These are phyloP conservation scores for Pythium volutum DNA, from an alignment of 352 stramenopile genomes.

Conservation along the genomic window DNA sequence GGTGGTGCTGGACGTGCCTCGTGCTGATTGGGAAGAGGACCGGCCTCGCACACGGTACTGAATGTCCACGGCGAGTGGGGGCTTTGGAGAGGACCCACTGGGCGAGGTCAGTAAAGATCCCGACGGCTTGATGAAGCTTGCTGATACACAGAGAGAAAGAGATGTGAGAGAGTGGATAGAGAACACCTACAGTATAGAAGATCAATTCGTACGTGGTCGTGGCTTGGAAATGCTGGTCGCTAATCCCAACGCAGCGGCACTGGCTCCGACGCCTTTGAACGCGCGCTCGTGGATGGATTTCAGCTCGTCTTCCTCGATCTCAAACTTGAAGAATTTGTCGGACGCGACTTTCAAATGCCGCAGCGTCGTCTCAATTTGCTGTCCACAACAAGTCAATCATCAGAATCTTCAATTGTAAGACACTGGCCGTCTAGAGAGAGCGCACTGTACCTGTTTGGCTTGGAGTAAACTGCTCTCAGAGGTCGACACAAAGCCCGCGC, in stretches of 20 bases:
- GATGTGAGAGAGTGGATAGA: background rate
- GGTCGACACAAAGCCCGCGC: background rate
- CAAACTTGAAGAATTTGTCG: slow-evolving; percentile 90
- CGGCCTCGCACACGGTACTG: slow-evolving; percentile 65
- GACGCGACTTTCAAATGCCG: slow-evolving; percentile 72
- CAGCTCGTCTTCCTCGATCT: slow-evolving; percentile 93
- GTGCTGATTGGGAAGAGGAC: slow-evolving; percentile 22
- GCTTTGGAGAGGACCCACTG: slow-evolving; percentile 7
- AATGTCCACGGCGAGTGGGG: slow-evolving; percentile 36
- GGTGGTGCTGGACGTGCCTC: background rate
- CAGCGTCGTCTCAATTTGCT: slow-evolving; percentile 63
- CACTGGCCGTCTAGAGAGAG: background rate
- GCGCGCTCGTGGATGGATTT: slow-evolving; percentile 57
- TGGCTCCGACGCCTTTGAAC: slow-evolving; percentile 34
- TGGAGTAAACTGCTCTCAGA: slow-evolving; percentile 23
- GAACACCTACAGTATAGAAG: background rate
- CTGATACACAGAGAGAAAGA: background rate
- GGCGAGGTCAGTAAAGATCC: slow-evolving; percentile 20
- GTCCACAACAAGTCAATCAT: background rate
- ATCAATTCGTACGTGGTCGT: slow-evolving; percentile 25
- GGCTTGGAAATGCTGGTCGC: slow-evolving; percentile 22
- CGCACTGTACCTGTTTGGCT: slow-evolving; percentile 31
- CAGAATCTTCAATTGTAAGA: background rate
- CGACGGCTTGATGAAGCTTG: slow-evolving; percentile 11
- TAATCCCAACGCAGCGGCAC: background rate